A percentile compares a stretch with the other conserved stretches of the same genome.
Conservation (phyloP, 129 eudicot species). For the Flaveria trinervia region DNA sequence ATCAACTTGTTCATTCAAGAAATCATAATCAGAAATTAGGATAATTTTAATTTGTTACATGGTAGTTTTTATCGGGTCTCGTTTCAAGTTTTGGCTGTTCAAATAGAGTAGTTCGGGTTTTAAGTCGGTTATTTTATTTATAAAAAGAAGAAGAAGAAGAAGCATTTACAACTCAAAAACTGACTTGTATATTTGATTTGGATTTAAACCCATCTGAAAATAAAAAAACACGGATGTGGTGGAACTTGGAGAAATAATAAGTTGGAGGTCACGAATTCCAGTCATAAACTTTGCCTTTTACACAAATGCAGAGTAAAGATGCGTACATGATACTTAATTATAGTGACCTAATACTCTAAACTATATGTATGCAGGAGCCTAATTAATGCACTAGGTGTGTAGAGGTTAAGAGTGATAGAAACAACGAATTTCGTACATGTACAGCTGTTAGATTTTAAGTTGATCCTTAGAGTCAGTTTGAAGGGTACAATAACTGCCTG, state of each 20-base stretch:
- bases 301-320: background rate
- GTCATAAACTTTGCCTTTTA: no score
- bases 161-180: background rate
- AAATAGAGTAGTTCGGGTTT: no score
- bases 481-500: background rate
- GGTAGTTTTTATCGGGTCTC: no score
- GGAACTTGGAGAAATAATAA: no score
- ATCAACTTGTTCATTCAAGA: background rate
- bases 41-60: no score
- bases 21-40: no score
- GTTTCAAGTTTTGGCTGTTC: no score
- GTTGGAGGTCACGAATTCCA: no score
- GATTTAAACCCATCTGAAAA: background rate
- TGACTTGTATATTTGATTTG: background rate
- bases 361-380: no score
- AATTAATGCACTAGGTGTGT: no score
- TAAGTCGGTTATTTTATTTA: background rate
- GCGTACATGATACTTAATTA: background rate
- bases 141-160: background rate
- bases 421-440: conserved; percentile 2
- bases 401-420: background rate
- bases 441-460: background rate
- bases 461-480: background rate
- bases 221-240: background rate
- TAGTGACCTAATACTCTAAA: background rate